phyloP scores from a whole-genome alignment of 2,329 filamentous ascomycete species.

The Botrytis hyacinthi region DNA sequence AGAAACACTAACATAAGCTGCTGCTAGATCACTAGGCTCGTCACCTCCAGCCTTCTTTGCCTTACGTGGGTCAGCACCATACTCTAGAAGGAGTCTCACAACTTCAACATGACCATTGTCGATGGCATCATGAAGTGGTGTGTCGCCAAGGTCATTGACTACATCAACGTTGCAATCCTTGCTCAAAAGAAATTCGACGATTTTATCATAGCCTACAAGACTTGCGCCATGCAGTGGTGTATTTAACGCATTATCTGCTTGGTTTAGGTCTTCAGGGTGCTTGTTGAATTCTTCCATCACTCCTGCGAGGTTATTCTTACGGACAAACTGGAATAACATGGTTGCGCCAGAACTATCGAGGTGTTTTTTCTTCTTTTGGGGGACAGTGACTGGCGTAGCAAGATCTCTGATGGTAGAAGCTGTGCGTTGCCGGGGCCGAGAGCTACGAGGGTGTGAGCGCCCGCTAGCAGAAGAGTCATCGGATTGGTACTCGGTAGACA shows the following conservation, averaged over 20 bases:
- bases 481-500: slow-evolving; percentile 63
- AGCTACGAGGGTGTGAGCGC: slow-evolving; percentile 57
- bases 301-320: slow-evolving; percentile 72
- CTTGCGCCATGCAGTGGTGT: slow-evolving; percentile 92
- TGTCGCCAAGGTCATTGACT: slow-evolving; percentile 79
- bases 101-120: slow-evolving; percentile 92
- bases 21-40: slow-evolving; percentile 82
- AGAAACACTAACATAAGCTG: slow-evolving; percentile 54
- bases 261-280: slow-evolving; percentile 82
- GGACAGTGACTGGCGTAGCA: slow-evolving; percentile 60
- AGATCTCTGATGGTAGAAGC: slow-evolving; percentile 57
- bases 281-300: slow-evolving; percentile 70
- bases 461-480: slow-evolving; percentile 64
- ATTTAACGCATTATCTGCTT: slow-evolving; percentile 93
- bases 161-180: slow-evolving; percentile 83
- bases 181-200: slow-evolving; percentile 82
- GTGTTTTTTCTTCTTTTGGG: slow-evolving; percentile 74
- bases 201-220: slow-evolving; percentile 79
- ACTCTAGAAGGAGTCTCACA: slow-evolving; percentile 76
- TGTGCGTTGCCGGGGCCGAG: slow-evolving; percentile 55
- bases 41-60: slow-evolving; percentile 83
- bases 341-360: slow-evolving; percentile 93
- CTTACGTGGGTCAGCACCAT: slow-evolving; percentile 87
- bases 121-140: slow-evolving; percentile 90
- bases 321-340: slow-evolving; percentile 82